Evolutionary conservation across 1,139 yeast genomes (phyloP).

Genomic region (Blastobotrys niveus): DNA sequence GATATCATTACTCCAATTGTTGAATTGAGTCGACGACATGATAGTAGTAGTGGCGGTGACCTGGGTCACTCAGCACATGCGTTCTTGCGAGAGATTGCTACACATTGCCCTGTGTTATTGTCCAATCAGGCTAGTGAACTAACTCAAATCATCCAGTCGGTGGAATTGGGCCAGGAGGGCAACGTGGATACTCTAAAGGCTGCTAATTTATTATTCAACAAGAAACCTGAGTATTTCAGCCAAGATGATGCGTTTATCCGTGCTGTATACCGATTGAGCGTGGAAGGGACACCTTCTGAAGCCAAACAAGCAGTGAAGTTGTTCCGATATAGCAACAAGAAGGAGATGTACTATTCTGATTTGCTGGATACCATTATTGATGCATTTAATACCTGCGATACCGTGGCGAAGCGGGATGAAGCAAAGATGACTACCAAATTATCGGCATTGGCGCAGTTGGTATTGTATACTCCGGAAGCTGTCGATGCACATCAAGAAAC

Average conservation of each 20-base stretch:
- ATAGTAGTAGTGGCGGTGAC: conserved; percentile 26
- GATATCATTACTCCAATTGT: conserved; percentile 56
- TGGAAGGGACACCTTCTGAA: conserved; percentile 52
- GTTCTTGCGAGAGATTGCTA: conserved; percentile 56
- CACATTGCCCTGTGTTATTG: conserved; percentile 58
- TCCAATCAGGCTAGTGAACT: conserved; percentile 53
- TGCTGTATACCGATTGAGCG: conserved; percentile 41
- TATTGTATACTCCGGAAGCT: conserved; percentile 45
- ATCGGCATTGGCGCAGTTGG: conserved; percentile 57
- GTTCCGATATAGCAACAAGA: conserved; percentile 43
- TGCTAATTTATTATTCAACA: conserved; percentile 52
- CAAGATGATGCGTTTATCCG: conserved; percentile 24
- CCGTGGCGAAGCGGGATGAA: conserved; percentile 18
- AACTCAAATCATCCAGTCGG: conserved; percentile 37
- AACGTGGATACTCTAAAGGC: conserved; percentile 48
- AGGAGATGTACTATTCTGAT: conserved; percentile 36
- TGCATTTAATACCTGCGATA: conserved; percentile 35
- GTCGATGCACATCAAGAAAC: conserved; percentile 53
- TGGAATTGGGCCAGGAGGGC: conserved; percentile 32
- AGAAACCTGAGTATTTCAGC: conserved; percentile 45
- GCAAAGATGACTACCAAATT: conserved; percentile 50
- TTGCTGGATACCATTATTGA: conserved; percentile 37
- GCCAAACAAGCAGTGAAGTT: conserved; percentile 63
- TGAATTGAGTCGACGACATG: conserved; percentile 40
- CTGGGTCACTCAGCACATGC: conserved; percentile 43